Evolutionary conservation across 1,139 yeast species (phyloP), one percentile per base, ranked within the genome.

Genomic region (Diutina pseudorugosa): DNA sequence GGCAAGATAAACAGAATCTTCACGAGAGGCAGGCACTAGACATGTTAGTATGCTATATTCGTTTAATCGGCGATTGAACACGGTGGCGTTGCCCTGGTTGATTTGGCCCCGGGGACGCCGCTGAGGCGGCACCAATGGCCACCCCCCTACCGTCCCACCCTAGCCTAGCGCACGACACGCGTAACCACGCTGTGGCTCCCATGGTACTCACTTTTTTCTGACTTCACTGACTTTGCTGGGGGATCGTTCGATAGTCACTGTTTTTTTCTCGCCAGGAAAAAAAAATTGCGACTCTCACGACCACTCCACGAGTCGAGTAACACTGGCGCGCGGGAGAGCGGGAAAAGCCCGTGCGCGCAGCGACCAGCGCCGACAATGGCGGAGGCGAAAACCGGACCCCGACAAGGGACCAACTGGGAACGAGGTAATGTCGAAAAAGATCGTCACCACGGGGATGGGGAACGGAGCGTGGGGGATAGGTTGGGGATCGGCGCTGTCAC

Each of bases 1-100:
- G 73, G 98, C 98, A 71, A 93, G 85, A 75, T 91, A 93, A 65
- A 93, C 97, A 64, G 96, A 88, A 78, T 91, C 96, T 83, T 93
- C 98, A 78, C 97, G 96, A 67, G 91, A 79, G 69, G 85, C 42
- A 27, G 49, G 49, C 49, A 45, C 45, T 49, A 40, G 40, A 21
- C 1, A 1, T 5, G 51, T 49, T 40, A 47, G 50, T 47, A 47
- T 30, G 16, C n/a, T 16, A 16, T 11, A n/a, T 41, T 19, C 21
- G n/a, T 3, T 30, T 30, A 30, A 30, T 12, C 36, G n/a, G 16
- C 36, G 36, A 11, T 30, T 30, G 36, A 30, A 30, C 36, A 30
- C 36, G 36, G 36, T 30, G 36, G 36, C 36, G 36, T 30, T 30
- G 36, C 36, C 36, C 14, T 30, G 36, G 36, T 30, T 30, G n/a